Evolutionary conservation across 2,329 filamentous ascomycete genomes (phyloP), one percentile per base, ranked within the genome.

Genomic region (Hypoxylon sp.): DNA sequence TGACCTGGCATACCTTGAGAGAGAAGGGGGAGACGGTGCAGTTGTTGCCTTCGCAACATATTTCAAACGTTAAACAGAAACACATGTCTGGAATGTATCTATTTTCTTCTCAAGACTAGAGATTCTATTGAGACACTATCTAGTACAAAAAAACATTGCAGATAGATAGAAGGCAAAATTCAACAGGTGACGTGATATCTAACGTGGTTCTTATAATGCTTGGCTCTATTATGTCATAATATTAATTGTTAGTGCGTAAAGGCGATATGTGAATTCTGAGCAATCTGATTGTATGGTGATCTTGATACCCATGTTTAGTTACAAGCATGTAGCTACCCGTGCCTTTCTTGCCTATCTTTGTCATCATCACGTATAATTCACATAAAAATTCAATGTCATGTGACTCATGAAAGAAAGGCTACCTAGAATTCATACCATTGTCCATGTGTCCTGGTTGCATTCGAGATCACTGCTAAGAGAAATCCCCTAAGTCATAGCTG

Each of bases 1-100:
- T 31, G 24, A 56, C 13, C 1, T 8, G 8, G 13, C 35, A 4
- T 15, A 21, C 0, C 3, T 37, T 17, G 6, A 71, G 51, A 1
- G 62, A 54, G 11, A 10, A 55, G 19, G 62, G 62, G 27, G 67
- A 47, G 31, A 21, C 2, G 11, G 65, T 11, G 32, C 32, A 52
- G 5, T 6, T 27, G 5, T 6, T 27, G 6, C 56, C 42, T 2
- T 13, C 17, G 37, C 69, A 71, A 21, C 60, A 65, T 1, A 71
- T 47, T 15, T 71, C 69, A 5, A 71, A 32, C 4, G 32, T 11
- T 11, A 65, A 15, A 11, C 21, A 31, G 2, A 42, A 15, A 15
- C 66, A 69, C 66, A 69, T 68, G 35, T 5, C 10, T 4, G 17
- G 6, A 21, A 44, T 7, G 1, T 53, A 37, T 21, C n/a, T 48